Conservation (phyloP, 176 grass and related monocot species). For the Eragrostis curvula region DNA sequence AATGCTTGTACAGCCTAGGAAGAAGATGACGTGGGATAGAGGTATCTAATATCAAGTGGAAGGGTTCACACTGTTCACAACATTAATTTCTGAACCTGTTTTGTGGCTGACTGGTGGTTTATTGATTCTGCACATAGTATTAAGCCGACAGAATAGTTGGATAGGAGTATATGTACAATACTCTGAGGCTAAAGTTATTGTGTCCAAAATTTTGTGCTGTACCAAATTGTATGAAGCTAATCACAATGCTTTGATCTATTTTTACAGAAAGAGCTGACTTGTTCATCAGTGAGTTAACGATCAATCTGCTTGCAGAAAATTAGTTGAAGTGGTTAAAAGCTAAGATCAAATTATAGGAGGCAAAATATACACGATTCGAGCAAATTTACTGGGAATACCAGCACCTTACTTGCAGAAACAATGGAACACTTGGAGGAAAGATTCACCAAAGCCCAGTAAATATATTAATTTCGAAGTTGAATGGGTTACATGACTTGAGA, state of each 20-base stretch:
- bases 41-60: too few species aligned
- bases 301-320: too few species aligned
- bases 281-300: background rate
- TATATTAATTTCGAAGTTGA: slow-evolving; percentile 65
- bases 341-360: background rate
- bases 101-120: background rate
- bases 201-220: background rate
- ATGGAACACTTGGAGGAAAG: background rate
- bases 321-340: background rate
- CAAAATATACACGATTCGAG: background rate
- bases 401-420: background rate
- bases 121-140: background rate
- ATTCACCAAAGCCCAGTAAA: slow-evolving; percentile 63
- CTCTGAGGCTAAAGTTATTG: too few species aligned
- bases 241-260: background rate
- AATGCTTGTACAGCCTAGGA: too few species aligned
- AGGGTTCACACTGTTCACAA: background rate
- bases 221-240: background rate
- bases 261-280: too few species aligned
- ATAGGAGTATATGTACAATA: background rate
- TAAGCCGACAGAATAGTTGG: background rate
- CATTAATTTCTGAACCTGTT: too few species aligned
- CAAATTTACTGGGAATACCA: background rate
- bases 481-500: slow-evolving; percentile 74
- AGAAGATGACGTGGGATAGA: too few species aligned